These are phyloP conservation scores for Apiotrichum veenhuisii DNA, from an alignment of 1,284 basidiomycete species.

Conservation along the genomic window DNA sequence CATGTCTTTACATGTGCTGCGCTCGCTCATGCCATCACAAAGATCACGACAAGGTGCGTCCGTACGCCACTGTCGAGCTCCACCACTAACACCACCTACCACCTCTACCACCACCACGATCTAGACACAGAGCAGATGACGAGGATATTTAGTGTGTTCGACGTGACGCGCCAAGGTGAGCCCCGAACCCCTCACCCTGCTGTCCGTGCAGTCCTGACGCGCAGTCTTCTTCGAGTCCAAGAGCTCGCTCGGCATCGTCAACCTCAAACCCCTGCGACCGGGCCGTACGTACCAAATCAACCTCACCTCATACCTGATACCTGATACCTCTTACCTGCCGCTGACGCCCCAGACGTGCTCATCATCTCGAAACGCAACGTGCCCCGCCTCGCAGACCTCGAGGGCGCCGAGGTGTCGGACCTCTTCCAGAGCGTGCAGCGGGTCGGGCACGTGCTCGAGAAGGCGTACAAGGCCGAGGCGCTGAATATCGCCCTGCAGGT, in stretches of 20 bases:
- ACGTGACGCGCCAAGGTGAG: conserved; percentile 67
- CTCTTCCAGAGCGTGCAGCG: conserved; percentile 70
- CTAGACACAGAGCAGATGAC: conserved; percentile 37
- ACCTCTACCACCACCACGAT: not conserved
- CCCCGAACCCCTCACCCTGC: not conserved
- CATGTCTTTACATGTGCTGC: too few species aligned
- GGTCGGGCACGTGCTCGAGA: conserved; percentile 49
- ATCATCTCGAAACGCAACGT: conserved; percentile 74
- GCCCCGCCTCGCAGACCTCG: conserved; percentile 69
- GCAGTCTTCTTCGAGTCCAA: conserved; percentile 66
- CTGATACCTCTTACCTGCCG: not conserved
- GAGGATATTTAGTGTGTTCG: conserved; percentile 66
- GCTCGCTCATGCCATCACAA: too few species aligned
- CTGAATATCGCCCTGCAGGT: conserved; percentile 82
- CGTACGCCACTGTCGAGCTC: too few species aligned
- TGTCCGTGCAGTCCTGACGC: not conserved
- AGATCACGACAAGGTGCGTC: too few species aligned
- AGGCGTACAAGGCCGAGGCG: conserved; percentile 51
- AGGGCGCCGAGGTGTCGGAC: conserved; percentile 65
- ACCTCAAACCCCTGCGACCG: conserved; percentile 86
- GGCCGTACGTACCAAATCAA: conserved; percentile 74
- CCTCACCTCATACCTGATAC: not conserved
- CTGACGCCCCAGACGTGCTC: conserved; percentile 67
- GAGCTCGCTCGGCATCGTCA: conserved; percentile 77
- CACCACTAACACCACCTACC: not conserved